phyloP scores from a whole-genome alignment of 2,329 filamentous ascomycete species.

The Cytospora chrysosperma region DNA sequence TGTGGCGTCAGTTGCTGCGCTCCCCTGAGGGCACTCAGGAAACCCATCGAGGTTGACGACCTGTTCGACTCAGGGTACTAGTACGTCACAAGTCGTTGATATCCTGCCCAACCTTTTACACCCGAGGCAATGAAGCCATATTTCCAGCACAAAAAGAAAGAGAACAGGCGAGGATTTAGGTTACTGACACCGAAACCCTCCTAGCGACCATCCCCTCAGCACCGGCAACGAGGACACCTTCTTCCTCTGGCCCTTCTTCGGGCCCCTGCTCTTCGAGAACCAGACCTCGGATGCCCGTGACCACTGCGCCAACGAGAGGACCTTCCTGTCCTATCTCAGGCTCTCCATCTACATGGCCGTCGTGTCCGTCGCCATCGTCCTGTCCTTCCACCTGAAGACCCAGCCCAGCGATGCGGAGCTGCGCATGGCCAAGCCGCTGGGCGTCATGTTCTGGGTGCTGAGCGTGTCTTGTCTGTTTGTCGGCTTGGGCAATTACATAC shows the following conservation, averaged over 20 bases:
- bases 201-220: neutral
- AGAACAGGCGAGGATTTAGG: too few species aligned
- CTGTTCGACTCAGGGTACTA: slow-evolving; percentile 18
- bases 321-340: slow-evolving; percentile 87
- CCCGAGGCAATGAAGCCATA: too few species aligned
- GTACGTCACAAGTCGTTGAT: slow-evolving; percentile 25
- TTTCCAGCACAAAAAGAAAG: too few species aligned
- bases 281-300: slow-evolving; percentile 72
- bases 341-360: slow-evolving; percentile 88
- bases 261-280: slow-evolving; percentile 72
- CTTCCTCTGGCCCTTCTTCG: slow-evolving; percentile 60
- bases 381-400: slow-evolving; percentile 87
- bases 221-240: slow-evolving; percentile 43
- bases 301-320: slow-evolving; percentile 77
- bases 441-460: slow-evolving; percentile 83
- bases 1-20: slow-evolving; percentile 38
- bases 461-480: slow-evolving; percentile 72
- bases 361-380: slow-evolving; percentile 83
- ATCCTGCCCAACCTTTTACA: too few species aligned
- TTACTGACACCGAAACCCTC: neutral
- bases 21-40: slow-evolving; percentile 38
- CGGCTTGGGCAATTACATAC: slow-evolving; percentile 85
- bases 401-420: slow-evolving; percentile 69
- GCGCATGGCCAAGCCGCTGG: slow-evolving; percentile 77
- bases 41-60: slow-evolving; percentile 46